phyloP scores from a whole-genome alignment of 2,329 filamentous ascomycete species.

The Lasiodiplodia sp. region DNA sequence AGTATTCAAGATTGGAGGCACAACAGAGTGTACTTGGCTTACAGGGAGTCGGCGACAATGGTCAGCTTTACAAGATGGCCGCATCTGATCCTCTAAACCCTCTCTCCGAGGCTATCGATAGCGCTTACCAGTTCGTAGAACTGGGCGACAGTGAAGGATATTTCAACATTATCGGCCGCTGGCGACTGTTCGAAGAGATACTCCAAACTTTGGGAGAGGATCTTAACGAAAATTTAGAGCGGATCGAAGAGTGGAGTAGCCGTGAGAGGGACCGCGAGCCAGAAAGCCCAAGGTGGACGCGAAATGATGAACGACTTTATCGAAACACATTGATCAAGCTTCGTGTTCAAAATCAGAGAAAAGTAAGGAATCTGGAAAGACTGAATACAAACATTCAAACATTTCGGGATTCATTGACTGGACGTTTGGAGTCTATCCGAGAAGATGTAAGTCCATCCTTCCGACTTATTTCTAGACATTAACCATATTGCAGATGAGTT shows the following conservation, averaged over 20 bases:
- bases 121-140: neutral
- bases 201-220: conserved; percentile 35
- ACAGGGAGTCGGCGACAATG: too few species aligned
- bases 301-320: conserved; percentile 43
- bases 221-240: conserved; percentile 33
- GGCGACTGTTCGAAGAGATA: conserved; percentile 33
- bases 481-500: conserved; percentile 20
- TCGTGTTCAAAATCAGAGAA: conserved; percentile 19
- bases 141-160: conserved; percentile 24
- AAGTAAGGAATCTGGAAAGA: neutral
- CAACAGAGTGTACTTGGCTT: too few species aligned
- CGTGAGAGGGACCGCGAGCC: conserved; percentile 39
- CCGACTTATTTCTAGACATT: fast-evolving
- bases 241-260: conserved; percentile 37
- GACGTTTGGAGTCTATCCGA: conserved; percentile 34
- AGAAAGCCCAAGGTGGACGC: conserved; percentile 44
- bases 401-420: conserved; percentile 33
- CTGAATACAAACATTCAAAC: conserved; percentile 31
- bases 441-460: conserved; percentile 20
- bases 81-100: neutral
- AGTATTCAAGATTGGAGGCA: neutral
- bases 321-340: conserved; percentile 34
- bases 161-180: conserved; percentile 23
- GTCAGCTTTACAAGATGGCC: too few species aligned
- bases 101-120: conserved; percentile 16